Evolutionary conservation across 768 basidiomycete genomes (phyloP), one percentile per base, ranked within the genome.

Genomic region (Tylopilus rubrobrunneus): DNA sequence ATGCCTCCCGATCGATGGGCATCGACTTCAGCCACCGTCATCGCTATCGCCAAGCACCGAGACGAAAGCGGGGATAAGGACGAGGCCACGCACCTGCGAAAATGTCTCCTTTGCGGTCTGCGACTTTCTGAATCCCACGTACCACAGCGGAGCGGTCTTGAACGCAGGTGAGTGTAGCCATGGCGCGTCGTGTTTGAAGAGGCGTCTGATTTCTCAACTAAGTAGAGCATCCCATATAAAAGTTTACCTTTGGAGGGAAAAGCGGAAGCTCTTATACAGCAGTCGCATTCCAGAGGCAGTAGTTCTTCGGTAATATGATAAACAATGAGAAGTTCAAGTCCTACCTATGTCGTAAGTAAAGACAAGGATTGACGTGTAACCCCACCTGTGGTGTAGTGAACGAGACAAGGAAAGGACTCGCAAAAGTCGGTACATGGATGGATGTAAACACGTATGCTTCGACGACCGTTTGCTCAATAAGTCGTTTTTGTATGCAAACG

Each of bases 11-110:
- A 36, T 71, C 92, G 17, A 68, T 72, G 21, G 91, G 91, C 6
- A 77, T 92, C 46, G 91, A 93, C 67, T 93, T 92, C 69, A 89
- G 89, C 57, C 67, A 75, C 92, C 7, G 78, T 89, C 0, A 71
- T 63, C 45, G 74, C 76, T 27, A 81, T 92, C 52, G 84, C 85
- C 8, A 61, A 66, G 44, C 66, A 71, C 19, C 75, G 77, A 19
- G 71, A 63, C n/a, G 49, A 39, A 11, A 46, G 45, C 5, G 8
- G 29, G 6, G 15, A 14, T 2, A 36, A 12, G 14, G 17, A 15
- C 4, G 34, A 54, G 27, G 28, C 51, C 23, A 11, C 36, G 10
- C 8, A 14, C 39, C 1, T 51, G 55, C 19, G 34, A 31, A 15
- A 12, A 31, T 33, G 73, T 90, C 49, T 70, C 69, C 2, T 90